Conservation (phyloP, 257 asterid genomes). For the Schizonepeta tenuifolia region DNA sequence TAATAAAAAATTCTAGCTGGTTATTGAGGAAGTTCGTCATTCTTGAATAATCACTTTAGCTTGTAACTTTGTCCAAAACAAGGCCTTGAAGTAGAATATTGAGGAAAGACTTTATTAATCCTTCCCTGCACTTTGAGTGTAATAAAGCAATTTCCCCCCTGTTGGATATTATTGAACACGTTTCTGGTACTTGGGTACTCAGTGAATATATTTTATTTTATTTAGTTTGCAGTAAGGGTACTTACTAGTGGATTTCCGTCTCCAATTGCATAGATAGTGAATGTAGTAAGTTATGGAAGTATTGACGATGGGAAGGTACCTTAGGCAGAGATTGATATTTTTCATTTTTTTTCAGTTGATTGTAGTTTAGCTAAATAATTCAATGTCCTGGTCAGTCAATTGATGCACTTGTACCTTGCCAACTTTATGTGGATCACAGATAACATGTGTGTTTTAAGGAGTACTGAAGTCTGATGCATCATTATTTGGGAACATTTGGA, state of each 20-base stretch:
- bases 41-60: background rate
- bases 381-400: background rate
- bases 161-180: background rate
- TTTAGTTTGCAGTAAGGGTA: background rate
- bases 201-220: background rate
- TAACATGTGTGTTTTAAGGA: background rate
- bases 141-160: background rate
- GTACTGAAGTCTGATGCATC: too few relatives aligned
- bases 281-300: background rate
- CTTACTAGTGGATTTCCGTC: background rate
- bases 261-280: background rate
- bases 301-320: conserved; percentile 12
- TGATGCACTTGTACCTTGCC: background rate
- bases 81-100: conserved; percentile 18
- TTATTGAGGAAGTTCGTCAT: background rate
- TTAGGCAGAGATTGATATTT: conserved; percentile 2
- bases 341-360: background rate
- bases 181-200: background rate
- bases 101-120: background rate
- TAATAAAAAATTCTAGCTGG: background rate
- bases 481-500: conserved; percentile 4
- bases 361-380: conserved; percentile 14
- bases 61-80: background rate
- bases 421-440: background rate
- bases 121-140: background rate